A percentile compares a stretch with the other conserved stretches of the same genome.
Evolutionary conservation across 371 early-diverging fungal species (phyloP).

Genomic region (Sporodiniella umbellata): DNA sequence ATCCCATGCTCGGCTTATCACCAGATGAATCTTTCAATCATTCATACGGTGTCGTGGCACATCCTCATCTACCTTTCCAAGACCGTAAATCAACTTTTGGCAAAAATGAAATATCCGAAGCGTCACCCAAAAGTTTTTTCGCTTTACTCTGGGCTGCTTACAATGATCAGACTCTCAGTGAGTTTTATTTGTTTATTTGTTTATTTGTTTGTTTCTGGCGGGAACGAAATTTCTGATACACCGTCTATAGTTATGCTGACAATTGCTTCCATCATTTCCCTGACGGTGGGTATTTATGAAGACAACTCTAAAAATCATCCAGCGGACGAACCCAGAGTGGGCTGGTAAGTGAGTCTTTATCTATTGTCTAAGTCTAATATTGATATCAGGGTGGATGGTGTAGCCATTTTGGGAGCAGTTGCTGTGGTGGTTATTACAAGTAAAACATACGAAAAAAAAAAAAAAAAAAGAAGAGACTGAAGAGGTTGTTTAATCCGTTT

Average conservation of each 20-base stretch:
- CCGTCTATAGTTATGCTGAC: slow-evolving; percentile 60
- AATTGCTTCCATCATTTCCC: slow-evolving; percentile 74
- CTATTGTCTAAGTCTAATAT: not conserved
- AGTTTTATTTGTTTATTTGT: not conserved
- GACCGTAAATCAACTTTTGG: slow-evolving; percentile 51
- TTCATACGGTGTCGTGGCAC: slow-evolving; percentile 11
- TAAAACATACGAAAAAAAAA: slow-evolving; percentile 13
- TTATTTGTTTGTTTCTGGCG: too few species aligned
- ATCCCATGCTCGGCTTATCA: slow-evolving; percentile 58
- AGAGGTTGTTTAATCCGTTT: too few species aligned
- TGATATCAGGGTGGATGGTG: slow-evolving; percentile 62
- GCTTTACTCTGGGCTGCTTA: slow-evolving; percentile 54
- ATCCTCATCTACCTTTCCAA: slow-evolving; percentile 17
- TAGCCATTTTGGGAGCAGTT: slow-evolving; percentile 74
- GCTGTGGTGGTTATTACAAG: slow-evolving; percentile 77
- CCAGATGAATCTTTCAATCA: slow-evolving; percentile 53
- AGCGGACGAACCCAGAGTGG: slow-evolving; percentile 46
- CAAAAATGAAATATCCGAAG: slow-evolving; percentile 57
- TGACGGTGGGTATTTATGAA: slow-evolving; percentile 81
- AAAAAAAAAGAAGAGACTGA: not conserved
- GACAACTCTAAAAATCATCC: slow-evolving; percentile 52
- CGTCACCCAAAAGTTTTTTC: slow-evolving; percentile 57
- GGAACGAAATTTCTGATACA: too few species aligned
- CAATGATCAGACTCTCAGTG: slow-evolving; percentile 52
- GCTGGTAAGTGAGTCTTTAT: slow-evolving; percentile 33